Evolutionary conservation across 257 asterid species (phyloP).

Genomic region (Nicotiana tomentosiformis): DNA sequence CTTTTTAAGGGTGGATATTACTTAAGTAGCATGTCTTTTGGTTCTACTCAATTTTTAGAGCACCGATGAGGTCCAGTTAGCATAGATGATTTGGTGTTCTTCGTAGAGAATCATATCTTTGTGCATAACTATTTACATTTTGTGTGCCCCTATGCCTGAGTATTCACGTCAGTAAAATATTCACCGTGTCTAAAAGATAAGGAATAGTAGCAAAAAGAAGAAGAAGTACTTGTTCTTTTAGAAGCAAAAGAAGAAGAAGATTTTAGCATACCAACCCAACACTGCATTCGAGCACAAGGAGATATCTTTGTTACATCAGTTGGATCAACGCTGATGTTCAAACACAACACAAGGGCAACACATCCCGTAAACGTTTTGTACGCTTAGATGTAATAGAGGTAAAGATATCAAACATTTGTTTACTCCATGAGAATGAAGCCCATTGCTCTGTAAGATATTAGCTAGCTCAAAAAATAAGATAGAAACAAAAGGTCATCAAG

Average conservation of each 20-base stretch:
- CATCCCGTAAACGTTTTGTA: constrained; percentile 55
- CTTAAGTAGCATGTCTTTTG: background rate
- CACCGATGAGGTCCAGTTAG: background rate
- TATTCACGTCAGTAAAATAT: background rate
- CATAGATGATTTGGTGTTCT: background rate
- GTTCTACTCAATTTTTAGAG: background rate
- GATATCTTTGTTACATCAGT: constrained; percentile 97
- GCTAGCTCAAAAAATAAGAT: background rate
- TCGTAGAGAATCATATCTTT: background rate
- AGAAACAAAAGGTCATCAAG: background rate
- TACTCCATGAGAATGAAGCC: background rate
- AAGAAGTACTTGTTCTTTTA: background rate
- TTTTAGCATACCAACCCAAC: constrained; percentile 83
- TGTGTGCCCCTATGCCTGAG: background rate
- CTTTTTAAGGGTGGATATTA: background rate
- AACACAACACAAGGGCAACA: constrained; percentile 90
- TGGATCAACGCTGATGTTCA: constrained; percentile 87
- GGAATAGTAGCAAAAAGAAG: background rate
- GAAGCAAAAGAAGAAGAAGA: constrained; percentile 11
- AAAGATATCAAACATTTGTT: background rate
- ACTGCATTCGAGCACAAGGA: constrained; percentile 98
- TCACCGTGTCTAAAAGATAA: background rate
- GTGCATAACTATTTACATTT: background rate
- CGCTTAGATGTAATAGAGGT: background rate
- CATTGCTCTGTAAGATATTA: background rate